Percentiles rank a stretch among this genome's conserved stretches.
phyloP scores from a whole-genome alignment of 202 grass and related monocot species.

The Schoenoplectus tabernaemontani region DNA sequence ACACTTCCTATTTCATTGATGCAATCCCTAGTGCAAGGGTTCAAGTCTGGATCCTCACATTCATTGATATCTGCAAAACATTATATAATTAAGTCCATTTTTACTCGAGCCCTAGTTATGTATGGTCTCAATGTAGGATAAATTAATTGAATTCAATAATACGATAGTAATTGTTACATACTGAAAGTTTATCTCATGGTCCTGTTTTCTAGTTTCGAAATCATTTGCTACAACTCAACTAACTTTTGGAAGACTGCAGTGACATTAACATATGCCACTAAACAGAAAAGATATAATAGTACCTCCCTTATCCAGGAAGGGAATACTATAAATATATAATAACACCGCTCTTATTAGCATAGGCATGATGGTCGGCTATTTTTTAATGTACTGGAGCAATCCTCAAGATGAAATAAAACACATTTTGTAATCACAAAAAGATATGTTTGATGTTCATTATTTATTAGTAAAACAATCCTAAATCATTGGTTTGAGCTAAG shows the following conservation, averaged over 20 bases:
- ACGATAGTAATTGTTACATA: not conserved
- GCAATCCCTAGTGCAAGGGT: constrained; percentile 23
- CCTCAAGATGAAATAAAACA: no score
- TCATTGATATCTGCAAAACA: constrained; percentile 14
- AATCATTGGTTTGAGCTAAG: no score
- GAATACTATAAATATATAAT: not conserved
- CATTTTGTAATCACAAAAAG: not conserved
- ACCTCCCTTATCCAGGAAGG: no score
- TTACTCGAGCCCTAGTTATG: not conserved
- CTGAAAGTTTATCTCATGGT: not conserved
- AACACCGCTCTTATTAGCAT: no score
- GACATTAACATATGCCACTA: no score
- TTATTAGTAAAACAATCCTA: no score
- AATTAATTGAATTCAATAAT: no score
- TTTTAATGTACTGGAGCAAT: no score
- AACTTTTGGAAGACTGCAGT: no score
- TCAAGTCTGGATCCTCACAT: constrained; percentile 16
- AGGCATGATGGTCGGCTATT: no score
- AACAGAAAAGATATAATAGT: no score
- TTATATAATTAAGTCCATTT: not conserved
- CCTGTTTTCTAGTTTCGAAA: not conserved
- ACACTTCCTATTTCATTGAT: not conserved
- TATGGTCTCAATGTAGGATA: not conserved
- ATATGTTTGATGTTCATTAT: no score
- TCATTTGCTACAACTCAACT: not conserved